Conservation (phyloP, 1,284 basidiomycete genomes). For the Boletus semigastroideus region DNA sequence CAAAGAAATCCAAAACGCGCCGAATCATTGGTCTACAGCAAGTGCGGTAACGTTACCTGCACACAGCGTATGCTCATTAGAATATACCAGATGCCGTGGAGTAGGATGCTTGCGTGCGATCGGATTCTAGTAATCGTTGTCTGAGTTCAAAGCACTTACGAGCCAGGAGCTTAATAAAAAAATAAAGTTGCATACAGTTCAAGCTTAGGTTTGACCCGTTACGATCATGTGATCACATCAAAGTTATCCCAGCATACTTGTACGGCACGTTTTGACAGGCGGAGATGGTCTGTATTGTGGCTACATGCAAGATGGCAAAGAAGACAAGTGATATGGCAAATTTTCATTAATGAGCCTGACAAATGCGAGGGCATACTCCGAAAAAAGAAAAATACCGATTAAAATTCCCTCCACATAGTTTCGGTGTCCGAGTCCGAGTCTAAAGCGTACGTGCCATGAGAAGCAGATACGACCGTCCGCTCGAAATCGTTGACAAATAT, state of each 20-base stretch:
- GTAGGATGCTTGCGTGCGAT: conserved; percentile 12
- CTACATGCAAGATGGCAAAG: conserved; percentile 19
- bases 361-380: neutral
- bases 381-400: conserved; percentile 14
- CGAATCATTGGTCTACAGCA: conserved; percentile 4
- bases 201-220: conserved; percentile 26
- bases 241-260: neutral
- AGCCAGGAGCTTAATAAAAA: conserved; percentile 4
- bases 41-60: neutral
- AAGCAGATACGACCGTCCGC: conserved; percentile 47
- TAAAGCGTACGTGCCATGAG: conserved; percentile 42
- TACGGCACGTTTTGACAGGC: neutral
- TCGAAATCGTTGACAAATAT: conserved; percentile 64
- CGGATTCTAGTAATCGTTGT: conserved; percentile 12
- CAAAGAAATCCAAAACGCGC: neutral
- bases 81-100: conserved; percentile 1
- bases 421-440: conserved; percentile 46
- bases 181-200: conserved; percentile 18
- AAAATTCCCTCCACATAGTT: conserved; percentile 52
- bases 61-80: neutral
- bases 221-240: conserved; percentile 5
- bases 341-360: conserved; percentile 6
- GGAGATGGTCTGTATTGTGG: conserved; percentile 12
- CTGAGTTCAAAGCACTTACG: conserved; percentile 22
- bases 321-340: conserved; percentile 4